Base-by-base conservation (phyloP, 305 asterid species). In the Fraxinus velutina region DNA sequence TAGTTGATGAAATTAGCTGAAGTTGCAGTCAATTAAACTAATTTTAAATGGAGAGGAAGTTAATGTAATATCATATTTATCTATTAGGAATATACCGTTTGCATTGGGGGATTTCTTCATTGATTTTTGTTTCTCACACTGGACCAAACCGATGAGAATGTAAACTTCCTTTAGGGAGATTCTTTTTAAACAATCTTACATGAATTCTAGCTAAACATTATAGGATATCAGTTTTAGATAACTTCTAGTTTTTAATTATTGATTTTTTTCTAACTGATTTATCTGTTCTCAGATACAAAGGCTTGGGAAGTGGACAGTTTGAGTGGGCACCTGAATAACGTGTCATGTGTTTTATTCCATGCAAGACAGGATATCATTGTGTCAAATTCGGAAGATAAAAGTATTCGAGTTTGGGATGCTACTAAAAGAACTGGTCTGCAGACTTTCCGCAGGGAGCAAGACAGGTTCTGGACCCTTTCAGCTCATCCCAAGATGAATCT, bases 221-320 rank as follows among this genome's bases (percentile, higher is more conserved):
- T 60, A 8, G 13, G 32, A 60, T 60, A 19, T 21, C 70, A 2
- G 10, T 8, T 60, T 60, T 60, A 22, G 50, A 33, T n/a, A 12
- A 52, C 13, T 71, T 17, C 29, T 39, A 42, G 5, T 19, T 17
- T 72, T 36, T 77, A 50, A 68, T 17, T 73, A 81, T 81, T 73
- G 78, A 60, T 21, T 68, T 52, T 55, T 71, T 80, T 62, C 19
- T 73, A 36, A 79, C 13, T 82, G 62, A 42, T 83, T 82, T 75
- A 42, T 81, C 78, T 70, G 52, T 60, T 75, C 77, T 73, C 92
- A 94, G 98, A 94, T 87, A 92, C 98, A 66, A 94, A 93, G 89
- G 98, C 98, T 82, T 94, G 98, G 98, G 98, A 94, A 86, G 98
- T 94, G 83, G 98, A 94, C 88, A 94, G 97, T 0, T 83, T 94